Evolutionary conservation across 2,329 filamentous ascomycete species (phyloP).

Genomic region (Penicillium glabrum): DNA sequence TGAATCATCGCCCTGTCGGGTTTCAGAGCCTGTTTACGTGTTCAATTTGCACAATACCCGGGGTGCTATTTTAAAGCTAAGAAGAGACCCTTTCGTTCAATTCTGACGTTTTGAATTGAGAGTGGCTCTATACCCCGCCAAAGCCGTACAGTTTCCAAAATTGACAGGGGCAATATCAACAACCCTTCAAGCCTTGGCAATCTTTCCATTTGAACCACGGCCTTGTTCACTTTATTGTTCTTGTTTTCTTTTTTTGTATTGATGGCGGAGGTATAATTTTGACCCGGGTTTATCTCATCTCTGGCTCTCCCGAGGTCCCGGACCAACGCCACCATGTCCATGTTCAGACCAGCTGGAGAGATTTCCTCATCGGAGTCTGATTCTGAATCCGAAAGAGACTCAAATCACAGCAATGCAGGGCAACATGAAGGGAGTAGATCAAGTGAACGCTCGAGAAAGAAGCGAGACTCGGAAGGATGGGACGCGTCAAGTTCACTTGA

Average conservation of each 20-base stretch:
- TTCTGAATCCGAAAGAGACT: conserved; percentile 24
- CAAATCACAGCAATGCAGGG: background rate
- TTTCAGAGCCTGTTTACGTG: conserved; percentile 19
- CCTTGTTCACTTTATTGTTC: background rate
- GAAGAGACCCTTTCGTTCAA: background rate
- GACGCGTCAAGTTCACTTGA: conserved; percentile 19
- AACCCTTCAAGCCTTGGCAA: background rate
- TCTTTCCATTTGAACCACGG: background rate
- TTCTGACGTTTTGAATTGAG: background rate
- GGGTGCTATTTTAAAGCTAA: conserved; percentile 7
- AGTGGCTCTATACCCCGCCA: background rate
- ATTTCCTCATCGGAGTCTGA: conserved; percentile 38
- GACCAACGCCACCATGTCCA: conserved; percentile 32
- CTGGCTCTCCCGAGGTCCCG: background rate
- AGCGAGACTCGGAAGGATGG: conserved; percentile 4
- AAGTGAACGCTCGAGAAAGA: background rate
- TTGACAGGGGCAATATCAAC: background rate
- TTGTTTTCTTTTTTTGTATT: background rate
- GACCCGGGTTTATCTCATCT: background rate
- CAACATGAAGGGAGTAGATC: background rate
- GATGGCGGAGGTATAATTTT: background rate
- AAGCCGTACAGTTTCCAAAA: background rate
- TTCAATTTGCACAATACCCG: conserved; percentile 5
- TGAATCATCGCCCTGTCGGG: conserved; percentile 14
- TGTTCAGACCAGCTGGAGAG: conserved; percentile 42